phyloP scores from a whole-genome alignment of 2,329 filamentous ascomycete species.

The Trichoderma polysporum region DNA sequence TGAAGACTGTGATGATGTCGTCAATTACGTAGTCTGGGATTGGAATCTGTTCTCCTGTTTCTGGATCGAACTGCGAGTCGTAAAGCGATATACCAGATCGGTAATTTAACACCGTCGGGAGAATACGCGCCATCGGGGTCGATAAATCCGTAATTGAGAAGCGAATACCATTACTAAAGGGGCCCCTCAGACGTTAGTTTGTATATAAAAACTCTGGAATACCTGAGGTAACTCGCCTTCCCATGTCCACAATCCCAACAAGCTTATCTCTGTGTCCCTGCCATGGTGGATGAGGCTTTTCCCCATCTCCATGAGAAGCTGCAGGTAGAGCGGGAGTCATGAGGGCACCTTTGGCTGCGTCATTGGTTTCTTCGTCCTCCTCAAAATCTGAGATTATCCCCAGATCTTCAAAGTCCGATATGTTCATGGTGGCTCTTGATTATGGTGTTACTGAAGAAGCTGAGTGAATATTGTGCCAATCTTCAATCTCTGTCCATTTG shows the following conservation, averaged over 20 bases:
- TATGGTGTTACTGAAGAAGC: not conserved
- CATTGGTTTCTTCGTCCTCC: not conserved
- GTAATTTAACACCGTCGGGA: constrained; percentile 48
- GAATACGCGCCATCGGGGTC: constrained; percentile 55
- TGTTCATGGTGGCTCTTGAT: not conserved
- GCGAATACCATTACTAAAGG: constrained; percentile 64
- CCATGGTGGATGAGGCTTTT: constrained; percentile 30
- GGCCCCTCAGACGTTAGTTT: constrained; percentile 10
- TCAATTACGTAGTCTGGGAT: constrained; percentile 32
- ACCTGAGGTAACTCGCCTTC: constrained; percentile 27
- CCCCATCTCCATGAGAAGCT: not conserved
- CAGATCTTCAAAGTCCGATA: constrained; percentile 18
- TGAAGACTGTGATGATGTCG: constrained; percentile 30
- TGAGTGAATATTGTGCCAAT: not conserved
- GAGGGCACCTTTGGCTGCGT: not conserved
- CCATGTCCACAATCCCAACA: constrained; percentile 40
- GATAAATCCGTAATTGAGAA: constrained; percentile 57
- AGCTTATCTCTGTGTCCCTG: constrained; percentile 32
- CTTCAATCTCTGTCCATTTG: not conserved
- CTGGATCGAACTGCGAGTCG: constrained; percentile 34
- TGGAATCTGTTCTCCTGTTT: constrained; percentile 34
- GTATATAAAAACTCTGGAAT: too few relatives aligned
- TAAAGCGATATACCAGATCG: constrained; percentile 36
- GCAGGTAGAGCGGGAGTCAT: not conserved
- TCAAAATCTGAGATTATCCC: constrained; percentile 6